Percentiles rank a stretch among this genome's conserved stretches.
phyloP scores from a whole-genome alignment of 345 rosid genomes.

The Moringa oleifera region DNA sequence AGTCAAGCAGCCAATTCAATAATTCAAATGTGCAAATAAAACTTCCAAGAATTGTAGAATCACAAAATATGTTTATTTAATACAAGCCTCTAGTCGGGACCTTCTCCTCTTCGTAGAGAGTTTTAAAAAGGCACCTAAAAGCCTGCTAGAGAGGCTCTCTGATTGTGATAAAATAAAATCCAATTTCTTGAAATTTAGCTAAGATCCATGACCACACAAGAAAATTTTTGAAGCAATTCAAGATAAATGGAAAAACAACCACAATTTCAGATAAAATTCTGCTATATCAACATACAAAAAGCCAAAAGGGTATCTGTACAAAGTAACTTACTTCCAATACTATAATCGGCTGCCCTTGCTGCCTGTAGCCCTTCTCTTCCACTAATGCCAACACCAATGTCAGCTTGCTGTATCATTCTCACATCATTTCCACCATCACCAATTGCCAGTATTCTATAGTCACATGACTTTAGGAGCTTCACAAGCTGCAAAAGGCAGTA shows the following conservation, averaged over 20 bases:
- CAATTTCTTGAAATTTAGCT: not conserved
- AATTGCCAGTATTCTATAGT: slow-evolving; percentile 92
- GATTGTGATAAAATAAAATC: not conserved
- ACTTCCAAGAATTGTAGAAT: no score
- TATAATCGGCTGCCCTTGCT: slow-evolving; percentile 98
- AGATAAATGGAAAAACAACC: not conserved
- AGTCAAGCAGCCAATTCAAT: no score
- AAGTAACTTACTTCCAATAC: slow-evolving; percentile 86
- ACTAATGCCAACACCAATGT: slow-evolving; percentile 95
- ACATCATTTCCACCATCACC: slow-evolving; percentile 99
- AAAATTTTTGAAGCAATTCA: not conserved
- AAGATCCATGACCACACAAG: slow-evolving; percentile 1
- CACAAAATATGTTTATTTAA: no score
- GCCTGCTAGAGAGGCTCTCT: not conserved
- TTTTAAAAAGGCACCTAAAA: not conserved
- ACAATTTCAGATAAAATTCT: no score
- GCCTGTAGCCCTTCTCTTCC: slow-evolving; percentile 99
- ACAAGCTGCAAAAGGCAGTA: slow-evolving; percentile 60
- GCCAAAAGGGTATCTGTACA: not conserved
- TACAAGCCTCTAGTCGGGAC: no score
- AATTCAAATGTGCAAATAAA: no score
- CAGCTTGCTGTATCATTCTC: slow-evolving; percentile 99
- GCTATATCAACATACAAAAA: not conserved
- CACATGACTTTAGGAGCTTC: slow-evolving; percentile 83
- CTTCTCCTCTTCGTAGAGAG: no score